Conservation (phyloP, 2,329 filamentous ascomycete species). For the Neospermospora avenae region DNA sequence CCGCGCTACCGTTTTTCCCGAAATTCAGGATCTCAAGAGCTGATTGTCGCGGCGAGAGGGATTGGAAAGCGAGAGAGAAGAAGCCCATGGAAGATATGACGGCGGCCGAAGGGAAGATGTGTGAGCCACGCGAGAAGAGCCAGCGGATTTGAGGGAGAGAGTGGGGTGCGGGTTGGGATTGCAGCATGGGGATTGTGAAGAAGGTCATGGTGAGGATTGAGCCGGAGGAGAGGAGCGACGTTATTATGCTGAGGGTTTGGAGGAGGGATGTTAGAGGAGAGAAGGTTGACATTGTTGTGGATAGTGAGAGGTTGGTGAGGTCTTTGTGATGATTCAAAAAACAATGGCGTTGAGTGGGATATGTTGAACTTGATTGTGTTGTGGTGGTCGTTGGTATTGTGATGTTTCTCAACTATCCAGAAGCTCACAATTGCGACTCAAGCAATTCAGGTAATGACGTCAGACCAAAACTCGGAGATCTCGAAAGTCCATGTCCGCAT, state of each 20-base stretch:
- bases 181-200: conserved; percentile 5
- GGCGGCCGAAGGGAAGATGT: conserved; percentile 2
- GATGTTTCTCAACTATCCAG: too few relatives aligned
- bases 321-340: too few relatives aligned
- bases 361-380: too few relatives aligned
- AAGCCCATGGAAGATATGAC: conserved; percentile 4
- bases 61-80: not conserved
- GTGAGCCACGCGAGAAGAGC: conserved; percentile 10
- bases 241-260: not conserved
- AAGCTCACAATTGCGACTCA: too few relatives aligned
- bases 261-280: not conserved
- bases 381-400: too few relatives aligned
- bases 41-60: not conserved
- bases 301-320: too few relatives aligned
- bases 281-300: too few relatives aligned
- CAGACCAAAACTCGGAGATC: too few relatives aligned
- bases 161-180: conserved; percentile 6
- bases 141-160: conserved; percentile 9
- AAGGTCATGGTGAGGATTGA: not conserved
- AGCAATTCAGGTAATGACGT: too few relatives aligned
- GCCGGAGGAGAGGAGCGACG: not conserved
- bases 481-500: too few relatives aligned
- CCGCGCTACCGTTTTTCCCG: not conserved
- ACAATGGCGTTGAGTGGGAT: too few relatives aligned
- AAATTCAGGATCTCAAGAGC: not conserved